phyloP scores from a whole-genome alignment of 2,329 filamentous ascomycete species.

The Tolypocladium sp. region DNA sequence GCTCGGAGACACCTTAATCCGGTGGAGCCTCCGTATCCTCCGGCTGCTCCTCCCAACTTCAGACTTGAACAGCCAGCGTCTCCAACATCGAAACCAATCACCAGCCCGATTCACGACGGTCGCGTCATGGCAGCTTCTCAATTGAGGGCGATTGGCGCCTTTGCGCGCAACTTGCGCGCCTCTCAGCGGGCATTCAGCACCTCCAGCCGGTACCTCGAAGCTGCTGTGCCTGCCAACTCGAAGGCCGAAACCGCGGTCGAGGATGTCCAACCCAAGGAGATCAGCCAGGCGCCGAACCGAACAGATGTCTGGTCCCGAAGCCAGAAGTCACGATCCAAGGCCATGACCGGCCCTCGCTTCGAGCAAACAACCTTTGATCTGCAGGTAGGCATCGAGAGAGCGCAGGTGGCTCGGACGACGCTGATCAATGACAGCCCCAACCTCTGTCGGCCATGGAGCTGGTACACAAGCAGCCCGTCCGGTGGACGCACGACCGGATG shows the following conservation, averaged over 20 bases:
- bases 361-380: slow-evolving; percentile 91
- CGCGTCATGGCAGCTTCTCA: slow-evolving; percentile 33
- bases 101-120: not conserved
- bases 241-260: slow-evolving; percentile 32
- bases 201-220: slow-evolving; percentile 37
- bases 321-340: slow-evolving; percentile 70
- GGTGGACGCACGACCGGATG: slow-evolving; percentile 74
- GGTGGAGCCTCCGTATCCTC: not conserved
- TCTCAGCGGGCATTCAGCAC: slow-evolving; percentile 38
- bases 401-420: not conserved
- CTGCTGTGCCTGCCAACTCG: slow-evolving; percentile 28
- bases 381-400: slow-evolving; percentile 55
- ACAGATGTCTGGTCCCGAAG: slow-evolving; percentile 71
- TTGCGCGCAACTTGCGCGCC: slow-evolving; percentile 34
- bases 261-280: slow-evolving; percentile 33
- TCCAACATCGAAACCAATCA: not conserved
- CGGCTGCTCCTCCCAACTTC: not conserved
- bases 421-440: slow-evolving; percentile 56
- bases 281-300: slow-evolving; percentile 81
- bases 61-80: not conserved
- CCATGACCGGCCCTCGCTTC: slow-evolving; percentile 91
- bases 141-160: slow-evolving; percentile 33
- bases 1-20: slow-evolving; percentile 6
- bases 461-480: slow-evolving; percentile 90
- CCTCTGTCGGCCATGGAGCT: slow-evolving; percentile 86